These are phyloP conservation scores for Polymyxa betae DNA, from an alignment of 208 protist species.

Conservation along the genomic window DNA sequence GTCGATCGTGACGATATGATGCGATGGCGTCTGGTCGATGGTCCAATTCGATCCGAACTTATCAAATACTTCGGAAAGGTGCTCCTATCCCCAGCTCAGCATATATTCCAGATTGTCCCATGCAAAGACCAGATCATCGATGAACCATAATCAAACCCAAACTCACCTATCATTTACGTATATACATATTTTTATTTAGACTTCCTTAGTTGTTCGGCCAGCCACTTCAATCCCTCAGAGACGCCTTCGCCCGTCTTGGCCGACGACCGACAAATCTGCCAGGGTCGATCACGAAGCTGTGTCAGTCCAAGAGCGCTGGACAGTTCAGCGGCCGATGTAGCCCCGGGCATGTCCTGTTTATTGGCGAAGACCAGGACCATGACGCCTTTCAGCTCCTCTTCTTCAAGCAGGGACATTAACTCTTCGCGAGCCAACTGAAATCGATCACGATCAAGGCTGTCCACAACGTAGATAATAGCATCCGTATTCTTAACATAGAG, in stretches of 20 bases:
- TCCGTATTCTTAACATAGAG: slow-evolving; percentile 62
- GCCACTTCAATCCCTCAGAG: slow-evolving; percentile 59
- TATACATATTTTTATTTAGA: too few relatives aligned
- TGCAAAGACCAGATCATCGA: neutral
- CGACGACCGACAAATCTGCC: slow-evolving; percentile 58
- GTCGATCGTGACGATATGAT: slow-evolving; percentile 24
- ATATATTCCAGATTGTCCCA: neutral
- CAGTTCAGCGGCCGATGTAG: slow-evolving; percentile 6
- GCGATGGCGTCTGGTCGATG: slow-evolving; percentile 16
- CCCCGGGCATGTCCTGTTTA: slow-evolving; percentile 62
- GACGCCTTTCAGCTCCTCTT: slow-evolving; percentile 43
- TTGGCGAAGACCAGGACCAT: slow-evolving; percentile 60
- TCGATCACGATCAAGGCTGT: slow-evolving; percentile 48
- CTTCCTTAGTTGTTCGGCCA: slow-evolving; percentile 30
- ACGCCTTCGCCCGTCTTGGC: slow-evolving; percentile 61
- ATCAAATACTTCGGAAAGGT: slow-evolving; percentile 1
- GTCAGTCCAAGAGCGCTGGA: slow-evolving; percentile 54
- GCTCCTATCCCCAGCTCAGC: neutral
- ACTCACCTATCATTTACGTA: too few relatives aligned
- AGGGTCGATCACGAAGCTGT: slow-evolving; percentile 49
- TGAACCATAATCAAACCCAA: too few relatives aligned
- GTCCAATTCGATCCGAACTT: neutral
- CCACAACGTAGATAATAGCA: slow-evolving; percentile 63
- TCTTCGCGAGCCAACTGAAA: slow-evolving; percentile 35
- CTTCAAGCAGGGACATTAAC: slow-evolving; percentile 53